Evolutionary conservation across 371 early-diverging fungal genomes (phyloP).

Genomic region (Lichtheimia ramosa): DNA sequence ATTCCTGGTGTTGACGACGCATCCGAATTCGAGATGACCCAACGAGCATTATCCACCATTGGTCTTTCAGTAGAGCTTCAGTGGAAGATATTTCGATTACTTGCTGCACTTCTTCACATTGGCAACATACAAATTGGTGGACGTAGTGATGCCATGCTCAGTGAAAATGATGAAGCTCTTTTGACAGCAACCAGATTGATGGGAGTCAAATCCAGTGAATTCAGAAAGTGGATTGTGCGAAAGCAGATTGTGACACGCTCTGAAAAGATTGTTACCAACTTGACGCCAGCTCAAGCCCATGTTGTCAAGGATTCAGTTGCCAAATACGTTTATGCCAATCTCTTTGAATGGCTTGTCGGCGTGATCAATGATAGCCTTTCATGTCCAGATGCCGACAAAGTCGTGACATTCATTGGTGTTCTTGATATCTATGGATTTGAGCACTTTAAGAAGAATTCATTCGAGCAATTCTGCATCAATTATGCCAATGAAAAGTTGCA

Average conservation of each 20-base stretch:
- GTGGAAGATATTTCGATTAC: slow-evolving; percentile 85
- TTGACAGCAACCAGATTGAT: slow-evolving; percentile 67
- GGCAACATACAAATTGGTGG: slow-evolving; percentile 87
- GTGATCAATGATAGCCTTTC: slow-evolving; percentile 79
- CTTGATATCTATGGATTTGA: slow-evolving; percentile 97
- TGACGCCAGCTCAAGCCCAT: slow-evolving; percentile 77
- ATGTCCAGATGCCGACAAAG: slow-evolving; percentile 40
- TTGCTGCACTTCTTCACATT: slow-evolving; percentile 89
- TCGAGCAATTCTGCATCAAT: slow-evolving; percentile 99
- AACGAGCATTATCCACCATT: slow-evolving; percentile 81
- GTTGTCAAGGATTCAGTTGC: slow-evolving; percentile 91
- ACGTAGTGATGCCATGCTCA: slow-evolving; percentile 67
- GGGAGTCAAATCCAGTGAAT: slow-evolving; percentile 70
- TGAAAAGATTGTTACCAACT: slow-evolving; percentile 83
- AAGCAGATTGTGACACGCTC: slow-evolving; percentile 86
- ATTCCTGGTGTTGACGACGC: slow-evolving; percentile 91
- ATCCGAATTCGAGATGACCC: slow-evolving; percentile 86
- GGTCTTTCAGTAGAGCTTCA: slow-evolving; percentile 87
- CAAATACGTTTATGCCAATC: slow-evolving; percentile 88
- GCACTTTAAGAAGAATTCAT: slow-evolving; percentile 97
- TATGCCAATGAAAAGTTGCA: slow-evolving; percentile 98
- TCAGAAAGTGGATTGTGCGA: slow-evolving; percentile 89
- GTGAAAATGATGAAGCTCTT: slow-evolving; percentile 73
- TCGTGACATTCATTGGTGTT: slow-evolving; percentile 86
- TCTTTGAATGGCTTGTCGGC: slow-evolving; percentile 95